These are phyloP conservation scores for Xylaria palmicola DNA, from an alignment of 495 filamentous ascomycete species.

Conservation along the genomic window DNA sequence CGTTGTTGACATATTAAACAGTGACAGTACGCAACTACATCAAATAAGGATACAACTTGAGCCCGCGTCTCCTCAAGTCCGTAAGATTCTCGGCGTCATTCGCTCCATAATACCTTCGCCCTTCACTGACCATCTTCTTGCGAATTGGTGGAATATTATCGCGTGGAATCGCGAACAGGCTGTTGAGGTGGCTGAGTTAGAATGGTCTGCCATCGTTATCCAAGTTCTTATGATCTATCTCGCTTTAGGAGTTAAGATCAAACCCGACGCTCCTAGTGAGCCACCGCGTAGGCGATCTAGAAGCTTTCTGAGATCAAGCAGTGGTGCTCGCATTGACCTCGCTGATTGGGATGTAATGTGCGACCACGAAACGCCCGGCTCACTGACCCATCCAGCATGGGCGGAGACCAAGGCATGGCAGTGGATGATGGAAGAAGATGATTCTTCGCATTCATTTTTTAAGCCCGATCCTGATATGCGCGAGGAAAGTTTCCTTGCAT, in stretches of 20 bases:
- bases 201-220: constrained; percentile 79
- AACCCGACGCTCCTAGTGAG: constrained; percentile 17
- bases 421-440: constrained; percentile 65
- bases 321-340: constrained; percentile 30
- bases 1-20: constrained; percentile 63
- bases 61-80: constrained; percentile 60
- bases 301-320: constrained; percentile 31
- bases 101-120: constrained; percentile 59
- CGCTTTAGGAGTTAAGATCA: constrained; percentile 31
- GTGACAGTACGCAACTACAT: constrained; percentile 55
- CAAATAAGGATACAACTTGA: constrained; percentile 65
- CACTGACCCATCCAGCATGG: constrained; percentile 62
- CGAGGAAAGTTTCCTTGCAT: constrained; percentile 43
- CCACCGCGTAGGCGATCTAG: constrained; percentile 25
- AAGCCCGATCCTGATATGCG: constrained; percentile 19
- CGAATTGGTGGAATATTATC: constrained; percentile 74
- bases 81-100: constrained; percentile 58
- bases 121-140: constrained; percentile 63
- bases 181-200: constrained; percentile 53
- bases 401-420: constrained; percentile 66
- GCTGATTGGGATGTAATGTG: constrained; percentile 42
- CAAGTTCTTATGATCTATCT: constrained; percentile 59
- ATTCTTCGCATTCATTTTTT: constrained; percentile 26
- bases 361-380: constrained; percentile 39
- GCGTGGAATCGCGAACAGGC: constrained; percentile 61